Evolutionary conservation across 345 rosid genomes (phyloP).

Genomic region (Jatropha curcas): DNA sequence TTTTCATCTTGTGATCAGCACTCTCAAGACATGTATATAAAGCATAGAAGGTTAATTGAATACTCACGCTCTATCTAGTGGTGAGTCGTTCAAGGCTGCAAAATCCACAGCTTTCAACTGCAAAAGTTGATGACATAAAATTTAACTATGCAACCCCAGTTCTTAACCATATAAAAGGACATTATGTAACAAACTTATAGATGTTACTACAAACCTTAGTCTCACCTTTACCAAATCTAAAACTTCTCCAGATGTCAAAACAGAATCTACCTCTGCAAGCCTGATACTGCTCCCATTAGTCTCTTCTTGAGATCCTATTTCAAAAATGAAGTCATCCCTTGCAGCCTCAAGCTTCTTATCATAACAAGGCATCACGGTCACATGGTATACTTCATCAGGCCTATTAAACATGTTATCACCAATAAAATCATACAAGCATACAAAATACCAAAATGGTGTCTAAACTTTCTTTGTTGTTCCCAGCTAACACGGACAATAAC

Average conservation of each 20-base stretch:
- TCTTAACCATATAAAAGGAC: background rate
- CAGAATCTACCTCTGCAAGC: constrained; percentile 88
- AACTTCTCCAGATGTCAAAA: constrained; percentile 88
- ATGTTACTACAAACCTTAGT: constrained; percentile 13
- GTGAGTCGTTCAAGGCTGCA: constrained; percentile 61
- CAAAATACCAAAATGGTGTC: background rate
- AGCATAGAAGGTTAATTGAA: background rate
- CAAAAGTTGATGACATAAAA: constrained; percentile 24
- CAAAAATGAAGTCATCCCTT: constrained; percentile 79
- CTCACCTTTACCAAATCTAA: constrained; percentile 81
- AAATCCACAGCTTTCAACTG: constrained; percentile 79
- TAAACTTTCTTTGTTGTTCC: background rate
- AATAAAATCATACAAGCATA: background rate
- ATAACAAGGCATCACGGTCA: constrained; percentile 95
- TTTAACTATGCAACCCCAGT: background rate
- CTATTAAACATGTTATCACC: constrained; percentile 41
- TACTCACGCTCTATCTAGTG: constrained; percentile 71
- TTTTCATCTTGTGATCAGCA: background rate
- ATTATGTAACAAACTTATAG: constrained; percentile 1
- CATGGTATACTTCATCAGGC: constrained; percentile 83
- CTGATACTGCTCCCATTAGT: constrained; percentile 18
- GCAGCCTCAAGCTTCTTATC: constrained; percentile 98
- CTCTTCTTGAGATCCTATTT: constrained; percentile 42
- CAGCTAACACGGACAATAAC: background rate
- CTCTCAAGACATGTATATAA: background rate